Evolutionary conservation across 345 rosid genomes (phyloP), one percentile per base, ranked within the genome.

Genomic region (Combretum micranthum): DNA sequence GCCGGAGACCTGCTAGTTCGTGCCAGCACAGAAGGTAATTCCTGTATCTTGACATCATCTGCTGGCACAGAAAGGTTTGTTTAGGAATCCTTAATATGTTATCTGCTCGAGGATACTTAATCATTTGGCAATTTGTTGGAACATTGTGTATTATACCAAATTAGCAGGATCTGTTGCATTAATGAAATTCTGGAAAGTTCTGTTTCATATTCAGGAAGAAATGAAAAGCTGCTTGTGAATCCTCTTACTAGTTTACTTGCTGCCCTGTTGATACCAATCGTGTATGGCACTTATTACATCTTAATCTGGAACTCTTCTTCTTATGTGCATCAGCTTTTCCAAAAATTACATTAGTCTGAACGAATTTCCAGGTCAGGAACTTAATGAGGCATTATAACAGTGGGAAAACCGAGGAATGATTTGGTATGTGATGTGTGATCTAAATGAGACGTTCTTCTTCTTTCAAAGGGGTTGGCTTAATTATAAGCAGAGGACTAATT

Each of bases 111-210:
- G 42, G 46, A 23, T 39, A 20, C 18, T 52, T 18, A 20, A 20
- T 52, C 23, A 25, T 61, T 42, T 45, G 43, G 47, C 47, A 22
- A 62, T 62, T 47, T 64, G 64, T 49, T 66, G 59, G 64, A 61
- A 57, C 55, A 55, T 57, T 66, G 13, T 62, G 65, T 62, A 53
- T 44, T 37, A 62, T 62, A 25, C 52, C 23, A 45, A 50, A 44
- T 9, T 32, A 52, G 18, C 19, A 26, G 49, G 12, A 37, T 37
- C 12, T 19, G 19, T 23, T 18, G 60, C 44, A 43, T 44, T n/a
- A 19, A 44, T 45, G 22, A 20, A 44, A 26, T 56, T 32, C 23
- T 20, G 39, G 62, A 39, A 48, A 59, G 42, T 37, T 47, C 37
- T 59, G 50, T 60, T 57, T 16, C 66, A 43, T 21, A 55, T 52